phyloP scores from a whole-genome alignment of 495 filamentous ascomycete genomes.

The Clavariopsis aquatica region DNA sequence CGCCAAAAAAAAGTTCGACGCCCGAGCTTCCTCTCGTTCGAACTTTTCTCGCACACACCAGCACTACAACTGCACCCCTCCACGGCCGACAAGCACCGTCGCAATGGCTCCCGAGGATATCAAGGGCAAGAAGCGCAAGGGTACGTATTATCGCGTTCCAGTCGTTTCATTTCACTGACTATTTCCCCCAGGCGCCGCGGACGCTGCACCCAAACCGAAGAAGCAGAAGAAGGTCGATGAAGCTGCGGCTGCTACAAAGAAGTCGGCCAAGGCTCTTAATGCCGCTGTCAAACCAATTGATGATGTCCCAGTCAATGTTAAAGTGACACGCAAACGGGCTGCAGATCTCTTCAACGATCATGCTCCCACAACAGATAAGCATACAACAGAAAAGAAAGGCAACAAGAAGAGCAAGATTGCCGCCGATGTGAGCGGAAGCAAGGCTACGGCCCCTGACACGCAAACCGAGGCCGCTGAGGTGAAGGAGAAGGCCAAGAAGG shows the following conservation, averaged over 20 bases:
- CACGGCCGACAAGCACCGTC: conserved; percentile 3
- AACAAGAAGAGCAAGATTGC: conserved; percentile 28
- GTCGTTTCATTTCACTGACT: conserved; percentile 13
- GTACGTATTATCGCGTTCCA: conserved; percentile 47
- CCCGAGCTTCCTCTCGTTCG: conserved; percentile 18
- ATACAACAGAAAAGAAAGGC: conserved; percentile 32
- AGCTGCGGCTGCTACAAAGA: conserved; percentile 5
- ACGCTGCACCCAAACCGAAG: conserved; percentile 35
- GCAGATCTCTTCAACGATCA: conserved; percentile 51
- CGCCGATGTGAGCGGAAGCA: background rate
- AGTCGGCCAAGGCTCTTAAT: conserved; percentile 28
- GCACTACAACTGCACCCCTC: background rate
- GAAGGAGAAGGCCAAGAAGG: conserved; percentile 27
- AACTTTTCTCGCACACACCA: conserved; percentile 26
- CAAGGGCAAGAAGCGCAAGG: conserved; percentile 72
- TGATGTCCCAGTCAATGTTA: conserved; percentile 18
- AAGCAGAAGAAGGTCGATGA: conserved; percentile 33
- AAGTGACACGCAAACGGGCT: conserved; percentile 55
- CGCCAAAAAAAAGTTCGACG: conserved; percentile 25
- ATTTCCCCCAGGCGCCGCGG: conserved; percentile 25
- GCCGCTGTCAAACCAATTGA: conserved; percentile 26
- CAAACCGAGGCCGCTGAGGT: background rate
- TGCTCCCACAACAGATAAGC: conserved; percentile 44
- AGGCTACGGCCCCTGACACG: background rate
- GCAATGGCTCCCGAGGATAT: conserved; percentile 67